Percentiles rank a stretch among this genome's conserved stretches.
phyloP scores from a whole-genome alignment of 1,284 basidiomycete species.

The Cystobasidium pallidum region DNA sequence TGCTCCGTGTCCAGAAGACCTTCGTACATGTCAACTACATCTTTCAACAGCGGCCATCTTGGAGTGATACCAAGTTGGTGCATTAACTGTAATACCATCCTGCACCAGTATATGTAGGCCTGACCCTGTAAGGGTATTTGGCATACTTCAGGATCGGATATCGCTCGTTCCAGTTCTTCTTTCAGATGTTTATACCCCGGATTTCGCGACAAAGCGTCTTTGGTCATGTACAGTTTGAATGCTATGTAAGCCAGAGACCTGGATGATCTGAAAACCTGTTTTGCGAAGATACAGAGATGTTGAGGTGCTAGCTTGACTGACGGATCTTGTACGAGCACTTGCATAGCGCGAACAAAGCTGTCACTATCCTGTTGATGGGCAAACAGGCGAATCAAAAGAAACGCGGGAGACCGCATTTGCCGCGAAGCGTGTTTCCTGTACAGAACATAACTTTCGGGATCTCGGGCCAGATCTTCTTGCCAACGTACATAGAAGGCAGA shows the following conservation, averaged over 20 bases:
- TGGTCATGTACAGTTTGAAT: constrained; percentile 1
- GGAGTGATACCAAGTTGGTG: background rate
- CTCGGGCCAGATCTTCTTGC: background rate
- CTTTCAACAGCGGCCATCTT: background rate
- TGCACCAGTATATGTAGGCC: constrained; percentile 2
- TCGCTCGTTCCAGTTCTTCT: background rate
- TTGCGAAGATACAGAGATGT: background rate
- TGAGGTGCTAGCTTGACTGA: background rate
- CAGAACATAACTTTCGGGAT: background rate
- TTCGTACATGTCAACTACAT: background rate
- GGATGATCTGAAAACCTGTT: background rate
- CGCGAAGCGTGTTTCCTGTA: background rate
- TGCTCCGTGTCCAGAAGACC: background rate
- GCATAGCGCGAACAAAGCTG: background rate
- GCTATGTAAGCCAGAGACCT: background rate
- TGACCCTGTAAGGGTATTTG: background rate
- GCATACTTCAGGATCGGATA: background rate
- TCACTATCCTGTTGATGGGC: background rate
- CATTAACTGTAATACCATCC: background rate
- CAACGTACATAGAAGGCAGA: constrained; percentile 7
- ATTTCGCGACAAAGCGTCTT: background rate
- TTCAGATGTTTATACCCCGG: background rate
- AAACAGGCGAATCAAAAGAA: background rate
- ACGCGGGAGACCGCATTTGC: background rate
- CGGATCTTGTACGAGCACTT: constrained; percentile 7